These are phyloP conservation scores for Symbiodinium pilosum DNA, from an alignment of 73 alveolate species.

Conservation along the genomic window DNA sequence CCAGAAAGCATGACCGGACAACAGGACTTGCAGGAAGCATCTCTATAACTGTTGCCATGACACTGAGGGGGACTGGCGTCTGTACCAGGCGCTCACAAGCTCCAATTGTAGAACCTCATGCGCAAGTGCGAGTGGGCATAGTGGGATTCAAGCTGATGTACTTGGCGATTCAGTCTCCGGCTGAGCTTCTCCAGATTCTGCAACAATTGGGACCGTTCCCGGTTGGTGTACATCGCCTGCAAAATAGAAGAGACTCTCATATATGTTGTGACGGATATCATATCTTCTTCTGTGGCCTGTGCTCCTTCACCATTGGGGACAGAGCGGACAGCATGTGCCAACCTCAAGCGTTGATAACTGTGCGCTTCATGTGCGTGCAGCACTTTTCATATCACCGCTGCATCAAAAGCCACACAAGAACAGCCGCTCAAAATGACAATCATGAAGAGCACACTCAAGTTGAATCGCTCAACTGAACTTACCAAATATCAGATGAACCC, in stretches of 20 bases:
- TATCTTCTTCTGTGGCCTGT: background rate
- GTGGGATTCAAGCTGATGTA: no score
- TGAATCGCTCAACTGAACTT: no score
- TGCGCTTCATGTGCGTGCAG: no score
- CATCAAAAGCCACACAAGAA: no score
- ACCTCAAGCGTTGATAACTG: no score
- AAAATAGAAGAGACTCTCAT: background rate
- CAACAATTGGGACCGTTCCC: slow-evolving; percentile 71
- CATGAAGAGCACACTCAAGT: background rate
- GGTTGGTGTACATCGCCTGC: slow-evolving; percentile 85
- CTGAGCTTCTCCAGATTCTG: slow-evolving; percentile 79
- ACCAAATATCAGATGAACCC: no score
- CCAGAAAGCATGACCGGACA: no score
- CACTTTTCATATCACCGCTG: no score
- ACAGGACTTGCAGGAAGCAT: no score
- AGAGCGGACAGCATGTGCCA: slow-evolving; percentile 40
- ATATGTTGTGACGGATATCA: background rate
- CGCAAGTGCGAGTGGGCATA: background rate
- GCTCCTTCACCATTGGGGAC: slow-evolving; percentile 39
- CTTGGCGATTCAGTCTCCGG: background rate
- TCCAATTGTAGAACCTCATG: slow-evolving; percentile 66
- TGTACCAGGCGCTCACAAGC: slow-evolving; percentile 84
- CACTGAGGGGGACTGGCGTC: slow-evolving; percentile 84
- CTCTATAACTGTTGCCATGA: no score
- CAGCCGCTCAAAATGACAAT: no score